phyloP scores from a whole-genome alignment of 331 rosid genomes.

The Malus hybrid region DNA sequence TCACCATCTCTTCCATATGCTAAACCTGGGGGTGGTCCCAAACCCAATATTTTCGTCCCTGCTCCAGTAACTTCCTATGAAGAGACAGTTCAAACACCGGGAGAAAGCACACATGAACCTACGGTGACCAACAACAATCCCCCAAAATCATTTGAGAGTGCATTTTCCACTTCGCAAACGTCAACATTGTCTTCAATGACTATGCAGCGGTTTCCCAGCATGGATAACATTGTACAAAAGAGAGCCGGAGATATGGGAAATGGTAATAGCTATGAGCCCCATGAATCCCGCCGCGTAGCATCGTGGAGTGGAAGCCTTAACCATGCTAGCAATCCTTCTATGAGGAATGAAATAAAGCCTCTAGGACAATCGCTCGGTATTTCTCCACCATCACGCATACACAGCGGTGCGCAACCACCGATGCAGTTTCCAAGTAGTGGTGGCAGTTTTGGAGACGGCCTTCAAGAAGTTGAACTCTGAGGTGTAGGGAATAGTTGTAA shows the following conservation, averaged over 20 bases:
- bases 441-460: slow-evolving; percentile 22
- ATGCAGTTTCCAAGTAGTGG: slow-evolving; percentile 5
- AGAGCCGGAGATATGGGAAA: slow-evolving; percentile 9
- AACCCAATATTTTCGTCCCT: slow-evolving; percentile 30
- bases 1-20: slow-evolving; percentile 27
- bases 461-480: slow-evolving; percentile 30
- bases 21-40: slow-evolving; percentile 19
- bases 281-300: slow-evolving; percentile 22
- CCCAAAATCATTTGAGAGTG: slow-evolving; percentile 6
- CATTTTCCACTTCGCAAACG: slow-evolving; percentile 3
- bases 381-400: slow-evolving; percentile 8
- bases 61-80: slow-evolving; percentile 12
- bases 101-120: slow-evolving; percentile 10
- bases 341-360: slow-evolving; percentile 11
- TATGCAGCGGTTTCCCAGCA: slow-evolving; percentile 28
- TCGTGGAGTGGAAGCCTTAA: slow-evolving; percentile 34
- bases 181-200: slow-evolving; percentile 5
- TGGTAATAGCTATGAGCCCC: slow-evolving; percentile 11
- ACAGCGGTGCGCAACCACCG: not conserved
- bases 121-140: not conserved
- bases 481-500: not conserved
- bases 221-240: slow-evolving; percentile 24
- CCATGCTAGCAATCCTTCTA: slow-evolving; percentile 12
- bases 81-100: slow-evolving; percentile 14
- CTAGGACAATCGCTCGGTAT: slow-evolving; percentile 1